phyloP scores from a whole-genome alignment of 1,284 basidiomycete species.

The Golubevia sp. region DNA sequence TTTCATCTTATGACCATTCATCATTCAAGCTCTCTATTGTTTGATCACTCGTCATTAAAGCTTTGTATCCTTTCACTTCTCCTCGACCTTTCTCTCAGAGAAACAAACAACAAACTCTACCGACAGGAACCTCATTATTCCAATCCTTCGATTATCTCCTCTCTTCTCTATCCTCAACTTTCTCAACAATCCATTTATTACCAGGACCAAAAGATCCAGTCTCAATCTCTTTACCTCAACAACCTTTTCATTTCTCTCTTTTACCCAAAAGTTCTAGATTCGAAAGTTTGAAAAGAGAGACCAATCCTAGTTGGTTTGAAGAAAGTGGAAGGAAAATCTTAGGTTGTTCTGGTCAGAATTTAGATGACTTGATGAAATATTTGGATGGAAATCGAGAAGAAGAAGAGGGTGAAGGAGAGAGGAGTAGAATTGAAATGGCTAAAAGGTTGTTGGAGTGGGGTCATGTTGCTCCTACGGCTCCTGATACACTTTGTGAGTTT shows the following conservation, averaged over 20 bases:
- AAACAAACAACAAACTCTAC: not conserved
- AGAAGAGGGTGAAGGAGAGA: conserved; percentile 15
- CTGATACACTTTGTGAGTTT: conserved; percentile 82
- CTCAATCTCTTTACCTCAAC: conserved; percentile 87
- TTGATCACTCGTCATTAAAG: too few species aligned
- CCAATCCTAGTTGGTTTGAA: conserved; percentile 87
- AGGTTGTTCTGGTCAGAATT: conserved; percentile 83
- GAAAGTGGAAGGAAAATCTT: conserved; percentile 68
- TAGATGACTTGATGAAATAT: conserved; percentile 96
- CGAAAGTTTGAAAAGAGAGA: conserved; percentile 76
- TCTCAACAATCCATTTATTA: too few species aligned
- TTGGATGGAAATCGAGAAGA: conserved; percentile 63
- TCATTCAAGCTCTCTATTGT: too few species aligned
- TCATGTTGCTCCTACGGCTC: conserved; percentile 95
- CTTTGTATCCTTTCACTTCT: too few species aligned
- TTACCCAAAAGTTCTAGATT: conserved; percentile 70
- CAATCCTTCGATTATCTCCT: conserved; percentile 71
- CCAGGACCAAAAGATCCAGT: conserved; percentile 87
- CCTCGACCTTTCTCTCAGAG: not conserved
- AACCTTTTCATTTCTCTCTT: conserved; percentile 87
- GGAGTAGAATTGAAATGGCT: conserved; percentile 74
- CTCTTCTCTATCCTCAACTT: conserved; percentile 67
- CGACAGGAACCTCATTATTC: conserved; percentile 68
- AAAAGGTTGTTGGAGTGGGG: conserved; percentile 85
- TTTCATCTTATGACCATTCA: not conserved